Base-by-base conservation (phyloP, 2,329 filamentous ascomycete genomes). In the Aspergillus sp. region DNA sequence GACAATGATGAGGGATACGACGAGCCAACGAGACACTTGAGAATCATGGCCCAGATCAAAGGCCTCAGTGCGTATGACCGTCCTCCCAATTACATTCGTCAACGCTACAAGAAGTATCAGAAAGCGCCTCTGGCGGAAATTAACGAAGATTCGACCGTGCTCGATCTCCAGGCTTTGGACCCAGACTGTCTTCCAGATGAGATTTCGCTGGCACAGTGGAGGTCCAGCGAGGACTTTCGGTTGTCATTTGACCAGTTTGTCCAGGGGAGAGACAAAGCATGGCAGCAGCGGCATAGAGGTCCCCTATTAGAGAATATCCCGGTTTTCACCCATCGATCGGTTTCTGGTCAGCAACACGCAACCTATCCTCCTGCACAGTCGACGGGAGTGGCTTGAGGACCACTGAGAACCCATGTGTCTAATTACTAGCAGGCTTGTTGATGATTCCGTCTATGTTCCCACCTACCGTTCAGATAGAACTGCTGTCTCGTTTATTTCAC, bases 361-460 rank as follows among this genome's bases (percentile, higher is more conserved):
- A 44, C 44, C 42, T 45, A 43, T 28, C 45, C 36, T 48, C 32
- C 9, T 43, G 41, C 8, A 28, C 35, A 33, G 27, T 41, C 49
- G 52, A 9, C 44, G 42, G 46, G 49, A 45, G 51, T 36, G 29
- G 29, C 19, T 19, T 19, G 8, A n/a, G 35, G 42, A 48, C 35
- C 45, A 39, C 12, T 29, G 35, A 27, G 46, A 47, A 38, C 50
- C 36, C 42, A 10, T 36, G 43, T 29, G 46, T 49, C 57, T 63
- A 55, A 66, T 55, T n/a, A 41, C 28, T 51, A 35, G 40, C 54
- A 94, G 91, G 91, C 51, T 80, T 98, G 7, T 75, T 86, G 47
- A 78, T 97, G 44, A 70, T 90, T 2, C 90, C 90, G 8, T 77
- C 78, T 28, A 72, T 97, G 6, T 70, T 97, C 7, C 83, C 89